These are phyloP conservation scores for Alnus rubra DNA, from an alignment of 306 rosid genomes.

Conservation along the genomic window DNA sequence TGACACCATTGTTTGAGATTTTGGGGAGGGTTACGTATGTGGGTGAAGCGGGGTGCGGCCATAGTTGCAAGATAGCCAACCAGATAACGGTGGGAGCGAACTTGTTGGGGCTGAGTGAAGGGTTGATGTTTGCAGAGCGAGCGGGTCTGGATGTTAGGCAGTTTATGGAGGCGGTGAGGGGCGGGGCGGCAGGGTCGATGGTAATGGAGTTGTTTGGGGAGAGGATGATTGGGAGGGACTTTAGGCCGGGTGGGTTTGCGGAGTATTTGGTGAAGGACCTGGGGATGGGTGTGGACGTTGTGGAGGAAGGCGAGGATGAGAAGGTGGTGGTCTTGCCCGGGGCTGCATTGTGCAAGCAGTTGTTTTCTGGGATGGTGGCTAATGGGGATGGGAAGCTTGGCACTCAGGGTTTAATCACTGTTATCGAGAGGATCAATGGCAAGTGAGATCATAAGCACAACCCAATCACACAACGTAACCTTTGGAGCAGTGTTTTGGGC, in stretches of 20 bases:
- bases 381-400: conserved; percentile 81
- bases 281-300: conserved; percentile 78
- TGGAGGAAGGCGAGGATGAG: conserved; percentile 47
- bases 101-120: conserved; percentile 77
- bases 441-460: not conserved
- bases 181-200: conserved; percentile 61
- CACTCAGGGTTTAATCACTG: conserved; percentile 66
- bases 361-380: conserved; percentile 72
- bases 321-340: conserved; percentile 66
- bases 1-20: conserved; percentile 44
- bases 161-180: conserved; percentile 56
- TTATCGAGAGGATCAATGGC: conserved; percentile 68
- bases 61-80: conserved; percentile 80
- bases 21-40: conserved; percentile 57
- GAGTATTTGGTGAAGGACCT: conserved; percentile 88
- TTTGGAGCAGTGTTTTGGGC: too few relatives aligned
- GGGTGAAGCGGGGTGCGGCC: conserved; percentile 73
- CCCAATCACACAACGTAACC: too few relatives aligned
- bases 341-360: conserved; percentile 68
- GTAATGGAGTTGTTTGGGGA: conserved; percentile 72
- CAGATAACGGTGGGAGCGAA: conserved; percentile 62
- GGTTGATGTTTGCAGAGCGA: conserved; percentile 68
- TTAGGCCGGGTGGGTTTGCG: conserved; percentile 61
- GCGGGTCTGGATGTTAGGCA: conserved; percentile 57
- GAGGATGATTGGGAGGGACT: conserved; percentile 66